Evolutionary conservation across 345 rosid species (phyloP), one percentile per base, ranked within the genome.

Genomic region (Noccaea caerulescens): DNA sequence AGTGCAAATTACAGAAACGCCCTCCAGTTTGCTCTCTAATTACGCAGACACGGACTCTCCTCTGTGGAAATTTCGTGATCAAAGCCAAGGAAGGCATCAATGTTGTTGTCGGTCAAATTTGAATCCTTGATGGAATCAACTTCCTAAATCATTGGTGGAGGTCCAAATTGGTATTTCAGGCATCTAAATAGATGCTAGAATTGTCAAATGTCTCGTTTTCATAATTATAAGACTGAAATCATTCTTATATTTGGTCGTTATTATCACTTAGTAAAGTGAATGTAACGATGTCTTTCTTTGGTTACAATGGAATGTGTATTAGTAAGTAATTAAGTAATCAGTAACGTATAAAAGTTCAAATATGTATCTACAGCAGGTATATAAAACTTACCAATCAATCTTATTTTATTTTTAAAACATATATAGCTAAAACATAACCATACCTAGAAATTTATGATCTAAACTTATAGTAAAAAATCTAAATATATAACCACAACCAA

Each of bases 61-160:
- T 41, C 34, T 76, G 45, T 47, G 20, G 69, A 75, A 46, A 45
- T 75, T 62, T 75, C 64, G 59, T 68, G 38, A 62, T 45, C 50
- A 9, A 37, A 20, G 23, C 23, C 23, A 20, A 20, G 23, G 23
- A 20, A 44, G 44, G 7, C 55, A 47, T 50, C 77, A 59, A 58
- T 51, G 68, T 33, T 58, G 25, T 67, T 60, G 73, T 74, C 68
- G 62, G 78, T 75, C 68, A 67, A 67, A 67, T 47, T 65, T 36
- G 59, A 47, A 46, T 63, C 34, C 10, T 12, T 50, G 30, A 30
- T 54, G n/a, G 1, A 4, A 45, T 64, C 45, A 49, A 37, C 58
- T 69, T 58, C 50, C 47, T 2, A 47, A 38, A 25, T 71, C 52
- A 50, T 54, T 72, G 23, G 34, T 72, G 64, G 14, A 37, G 58